Evolutionary conservation across 805 yeast species (phyloP).

Genomic region (Pichia membranifaciens): DNA sequence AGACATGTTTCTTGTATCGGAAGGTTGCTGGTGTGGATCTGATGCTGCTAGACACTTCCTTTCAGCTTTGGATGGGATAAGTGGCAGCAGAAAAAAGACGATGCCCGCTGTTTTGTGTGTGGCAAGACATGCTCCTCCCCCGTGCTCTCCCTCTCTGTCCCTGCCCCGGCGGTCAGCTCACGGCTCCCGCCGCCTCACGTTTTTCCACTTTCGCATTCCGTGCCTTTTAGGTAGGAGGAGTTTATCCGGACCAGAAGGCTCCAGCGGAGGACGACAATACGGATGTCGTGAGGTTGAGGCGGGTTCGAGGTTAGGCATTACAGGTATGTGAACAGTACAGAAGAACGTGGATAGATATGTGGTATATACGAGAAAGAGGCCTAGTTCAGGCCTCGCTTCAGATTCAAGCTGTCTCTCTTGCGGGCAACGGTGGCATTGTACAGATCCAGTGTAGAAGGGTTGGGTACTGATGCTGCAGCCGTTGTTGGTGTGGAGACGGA

Average conservation of each 20-base stretch:
- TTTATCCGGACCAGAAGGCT: not conserved
- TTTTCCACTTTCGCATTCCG: not conserved
- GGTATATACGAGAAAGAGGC: not conserved
- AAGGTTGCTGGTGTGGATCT: too few relatives aligned
- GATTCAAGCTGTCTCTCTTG: slow-evolving; percentile 46
- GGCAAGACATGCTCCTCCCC: too few relatives aligned
- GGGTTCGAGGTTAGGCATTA: not conserved
- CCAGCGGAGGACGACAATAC: not conserved
- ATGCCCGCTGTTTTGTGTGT: not conserved
- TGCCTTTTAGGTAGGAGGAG: not conserved
- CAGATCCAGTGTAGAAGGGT: slow-evolving; percentile 17
- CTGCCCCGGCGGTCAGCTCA: not conserved
- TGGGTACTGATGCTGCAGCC: not conserved
- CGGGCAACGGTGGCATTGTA: slow-evolving; percentile 44
- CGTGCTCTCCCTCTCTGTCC: too few relatives aligned
- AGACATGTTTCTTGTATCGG: slow-evolving; percentile 22
- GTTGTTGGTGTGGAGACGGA: not conserved
- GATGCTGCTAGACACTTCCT: too few relatives aligned
- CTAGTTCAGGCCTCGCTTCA: slow-evolving; percentile 29
- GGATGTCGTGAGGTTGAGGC: not conserved
- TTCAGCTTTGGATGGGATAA: too few relatives aligned
- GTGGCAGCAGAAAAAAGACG: too few relatives aligned
- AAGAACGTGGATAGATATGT: too few relatives aligned
- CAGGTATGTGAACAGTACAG: too few relatives aligned
- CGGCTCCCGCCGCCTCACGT: not conserved